Percentiles rank a stretch among this genome's conserved stretches.
Evolutionary conservation across 768 basidiomycete species (phyloP).

Genomic region (Arthromyces matolae): DNA sequence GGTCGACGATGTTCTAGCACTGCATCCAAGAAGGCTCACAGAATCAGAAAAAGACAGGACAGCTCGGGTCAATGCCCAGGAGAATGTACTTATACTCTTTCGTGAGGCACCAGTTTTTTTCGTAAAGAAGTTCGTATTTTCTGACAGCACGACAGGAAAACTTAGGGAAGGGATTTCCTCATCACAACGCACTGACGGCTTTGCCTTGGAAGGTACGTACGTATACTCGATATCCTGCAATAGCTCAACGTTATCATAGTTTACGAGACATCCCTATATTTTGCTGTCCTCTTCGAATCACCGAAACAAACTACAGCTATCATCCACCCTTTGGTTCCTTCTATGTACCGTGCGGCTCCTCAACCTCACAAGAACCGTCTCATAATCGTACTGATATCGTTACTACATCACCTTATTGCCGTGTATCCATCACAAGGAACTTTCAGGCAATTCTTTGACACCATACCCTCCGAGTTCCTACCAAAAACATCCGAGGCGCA

Average conservation of each 20-base stretch:
- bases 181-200: conserved; percentile 53
- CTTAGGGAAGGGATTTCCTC: conserved; percentile 70
- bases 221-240: background rate
- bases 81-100: conserved; percentile 71
- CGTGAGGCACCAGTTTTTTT: conserved; percentile 39
- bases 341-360: conserved; percentile 35
- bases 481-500: conserved; percentile 31
- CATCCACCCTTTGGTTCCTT: conserved; percentile 54
- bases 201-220: conserved; percentile 65
- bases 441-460: conserved; percentile 44
- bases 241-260: conserved; percentile 36
- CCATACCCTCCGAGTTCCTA: conserved; percentile 39
- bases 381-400: conserved; percentile 41
- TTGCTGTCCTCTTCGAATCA: conserved; percentile 60
- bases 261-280: conserved; percentile 70
- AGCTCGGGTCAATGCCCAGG: conserved; percentile 51
- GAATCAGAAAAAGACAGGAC: conserved; percentile 33
- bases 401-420: conserved; percentile 54
- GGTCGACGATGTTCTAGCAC: conserved; percentile 47
- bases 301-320: conserved; percentile 60
- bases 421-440: conserved; percentile 63
- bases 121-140: background rate
- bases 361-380: conserved; percentile 21
- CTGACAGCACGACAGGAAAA: conserved; percentile 49
- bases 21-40: conserved; percentile 26